Conservation (phyloP, 257 asterid genomes). For the Solanum okadae region DNA sequence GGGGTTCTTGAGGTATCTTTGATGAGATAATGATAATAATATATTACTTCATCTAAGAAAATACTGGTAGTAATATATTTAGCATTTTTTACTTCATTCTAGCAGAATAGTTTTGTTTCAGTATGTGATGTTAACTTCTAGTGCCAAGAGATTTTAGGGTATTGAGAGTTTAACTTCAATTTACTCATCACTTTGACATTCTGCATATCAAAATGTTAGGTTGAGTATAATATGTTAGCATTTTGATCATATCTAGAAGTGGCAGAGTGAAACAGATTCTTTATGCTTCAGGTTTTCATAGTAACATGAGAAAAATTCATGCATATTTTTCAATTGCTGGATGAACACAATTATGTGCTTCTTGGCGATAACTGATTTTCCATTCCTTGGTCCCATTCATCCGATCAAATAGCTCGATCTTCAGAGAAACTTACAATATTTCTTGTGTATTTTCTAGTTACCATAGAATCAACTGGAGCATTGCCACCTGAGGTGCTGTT, state of each 20-base stretch:
- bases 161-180: background rate
- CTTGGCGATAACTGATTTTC: background rate
- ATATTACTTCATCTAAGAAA: background rate
- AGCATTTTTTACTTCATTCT: background rate
- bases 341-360: background rate
- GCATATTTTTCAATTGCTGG: background rate
- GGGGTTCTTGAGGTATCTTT: background rate
- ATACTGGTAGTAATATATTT: background rate
- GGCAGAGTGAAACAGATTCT: background rate
- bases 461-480: constrained; percentile 85
- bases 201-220: background rate
- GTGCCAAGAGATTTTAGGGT: background rate
- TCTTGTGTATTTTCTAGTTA: constrained; percentile 33
- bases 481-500: constrained; percentile 80
- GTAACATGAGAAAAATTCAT: background rate
- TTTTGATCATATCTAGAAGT: background rate
- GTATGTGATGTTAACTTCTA: background rate
- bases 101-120: background rate
- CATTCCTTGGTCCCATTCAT: background rate
- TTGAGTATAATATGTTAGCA: background rate
- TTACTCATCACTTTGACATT: background rate
- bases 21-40: background rate
- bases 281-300: background rate
- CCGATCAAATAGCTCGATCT: background rate
- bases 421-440: background rate